Evolutionary conservation across 257 asterid genomes (phyloP).

Genomic region (Capsicum baccatum): DNA sequence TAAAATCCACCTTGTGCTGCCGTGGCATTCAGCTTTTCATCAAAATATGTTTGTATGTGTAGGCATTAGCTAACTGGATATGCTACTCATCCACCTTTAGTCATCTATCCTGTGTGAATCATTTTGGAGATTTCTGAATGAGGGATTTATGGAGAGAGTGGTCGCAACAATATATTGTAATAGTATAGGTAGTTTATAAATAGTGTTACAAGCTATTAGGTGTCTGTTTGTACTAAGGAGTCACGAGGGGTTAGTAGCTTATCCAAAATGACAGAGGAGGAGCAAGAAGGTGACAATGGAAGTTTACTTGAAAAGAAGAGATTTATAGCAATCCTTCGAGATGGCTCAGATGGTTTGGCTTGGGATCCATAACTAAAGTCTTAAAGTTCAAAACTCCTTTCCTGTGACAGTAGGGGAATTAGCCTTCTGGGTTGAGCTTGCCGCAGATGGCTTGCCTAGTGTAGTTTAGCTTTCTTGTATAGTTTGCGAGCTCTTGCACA

Average conservation of each 20-base stretch:
- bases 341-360: no score
- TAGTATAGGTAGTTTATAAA: not conserved
- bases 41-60: not conserved
- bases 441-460: no score
- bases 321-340: no score
- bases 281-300: not conserved
- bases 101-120: not conserved
- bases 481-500: no score
- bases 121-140: slow-evolving; percentile 3
- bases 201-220: not conserved
- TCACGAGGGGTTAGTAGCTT: not conserved
- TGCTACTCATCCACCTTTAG: not conserved
- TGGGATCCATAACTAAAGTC: no score
- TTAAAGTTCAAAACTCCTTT: no score
- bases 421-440: no score
- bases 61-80: not conserved
- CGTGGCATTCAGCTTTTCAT: not conserved
- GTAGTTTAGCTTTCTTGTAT: no score
- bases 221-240: not conserved
- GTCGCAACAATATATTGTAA: not conserved
- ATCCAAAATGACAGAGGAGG: not conserved
- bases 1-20: slow-evolving; percentile 1
- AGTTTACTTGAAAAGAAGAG: not conserved
- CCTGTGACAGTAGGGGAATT: no score
- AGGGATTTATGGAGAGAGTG: not conserved